These are phyloP conservation scores for Cinnamomum chago DNA, from an alignment of 164 flowering plant genomes.

Conservation along the genomic window DNA sequence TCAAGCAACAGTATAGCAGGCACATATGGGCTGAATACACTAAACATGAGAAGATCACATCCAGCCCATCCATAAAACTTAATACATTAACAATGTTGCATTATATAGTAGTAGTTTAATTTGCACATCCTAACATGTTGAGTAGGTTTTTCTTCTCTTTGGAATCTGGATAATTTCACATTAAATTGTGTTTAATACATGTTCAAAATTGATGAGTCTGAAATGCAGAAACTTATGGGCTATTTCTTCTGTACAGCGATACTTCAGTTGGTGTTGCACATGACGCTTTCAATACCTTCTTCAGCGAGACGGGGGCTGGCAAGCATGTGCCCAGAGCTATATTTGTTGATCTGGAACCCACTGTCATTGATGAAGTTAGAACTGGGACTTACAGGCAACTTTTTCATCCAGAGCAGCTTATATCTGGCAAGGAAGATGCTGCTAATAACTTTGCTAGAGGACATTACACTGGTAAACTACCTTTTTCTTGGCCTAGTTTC, in stretches of 20 bases:
- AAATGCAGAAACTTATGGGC: neutral
- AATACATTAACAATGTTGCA: too few relatives aligned
- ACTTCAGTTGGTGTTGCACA: slow-evolving; percentile 54
- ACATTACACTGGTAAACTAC: slow-evolving; percentile 71
- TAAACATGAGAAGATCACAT: too few relatives aligned
- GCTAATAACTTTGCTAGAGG: slow-evolving; percentile 94
- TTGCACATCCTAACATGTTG: too few relatives aligned
- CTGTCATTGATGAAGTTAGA: slow-evolving; percentile 88
- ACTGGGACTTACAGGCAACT: slow-evolving; percentile 81
- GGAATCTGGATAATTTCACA: too few relatives aligned
- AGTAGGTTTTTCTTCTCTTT: too few relatives aligned
- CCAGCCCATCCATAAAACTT: too few relatives aligned
- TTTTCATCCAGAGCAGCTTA: slow-evolving; percentile 89
- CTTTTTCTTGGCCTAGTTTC: neutral
- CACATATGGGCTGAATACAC: too few relatives aligned
- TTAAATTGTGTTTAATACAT: too few relatives aligned
- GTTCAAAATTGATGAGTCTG: too few relatives aligned
- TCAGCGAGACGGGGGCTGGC: slow-evolving; percentile 91
- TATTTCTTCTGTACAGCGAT: slow-evolving; percentile 47
- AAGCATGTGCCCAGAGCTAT: slow-evolving; percentile 93
- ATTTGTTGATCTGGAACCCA: slow-evolving; percentile 89
- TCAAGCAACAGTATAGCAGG: too few relatives aligned
- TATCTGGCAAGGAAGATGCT: slow-evolving; percentile 95
- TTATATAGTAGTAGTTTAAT: too few relatives aligned
- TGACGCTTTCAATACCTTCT: slow-evolving; percentile 93